Conservation (phyloP, 2,329 filamentous ascomycete species). For the Fusarium nodosum region DNA sequence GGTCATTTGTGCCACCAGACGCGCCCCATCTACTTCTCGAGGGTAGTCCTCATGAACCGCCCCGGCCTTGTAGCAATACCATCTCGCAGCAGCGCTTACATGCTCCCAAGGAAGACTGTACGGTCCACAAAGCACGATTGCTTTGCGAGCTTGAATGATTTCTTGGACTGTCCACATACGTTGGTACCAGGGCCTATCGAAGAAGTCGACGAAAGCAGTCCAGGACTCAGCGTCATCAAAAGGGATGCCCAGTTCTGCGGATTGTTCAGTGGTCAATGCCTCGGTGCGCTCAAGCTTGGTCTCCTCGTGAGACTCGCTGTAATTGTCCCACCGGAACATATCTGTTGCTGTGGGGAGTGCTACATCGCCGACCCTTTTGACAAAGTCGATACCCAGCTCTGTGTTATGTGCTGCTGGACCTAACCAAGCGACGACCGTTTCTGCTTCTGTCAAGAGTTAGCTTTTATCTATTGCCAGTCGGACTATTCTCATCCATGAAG, state of each 20-base stretch:
- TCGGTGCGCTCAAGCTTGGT: slow-evolving; percentile 31
- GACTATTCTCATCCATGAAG: accelerated
- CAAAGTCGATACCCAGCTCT: slow-evolving; percentile 2
- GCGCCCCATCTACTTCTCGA: slow-evolving; percentile 24
- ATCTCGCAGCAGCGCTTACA: slow-evolving; percentile 35
- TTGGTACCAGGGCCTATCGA: slow-evolving; percentile 38
- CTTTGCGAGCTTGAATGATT: slow-evolving; percentile 42
- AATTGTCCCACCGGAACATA: slow-evolving; percentile 32
- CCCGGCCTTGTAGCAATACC: slow-evolving; percentile 33
- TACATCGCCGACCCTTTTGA: slow-evolving; percentile 30
- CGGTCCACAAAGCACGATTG: slow-evolving; percentile 28
- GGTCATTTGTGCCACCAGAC: slow-evolving; percentile 23
- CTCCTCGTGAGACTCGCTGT: slow-evolving; percentile 5
- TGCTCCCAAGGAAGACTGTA: slow-evolving; percentile 27
- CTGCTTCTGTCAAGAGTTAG: slow-evolving; percentile 28
- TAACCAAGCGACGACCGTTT: slow-evolving; percentile 39
- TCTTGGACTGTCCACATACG: slow-evolving; percentile 45
- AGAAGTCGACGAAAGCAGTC: slow-evolving; percentile 34
- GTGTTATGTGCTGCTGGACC: slow-evolving; percentile 25
- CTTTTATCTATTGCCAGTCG: accelerated
- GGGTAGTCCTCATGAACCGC: slow-evolving; percentile 5
- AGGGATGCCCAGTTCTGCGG: slow-evolving; percentile 23
- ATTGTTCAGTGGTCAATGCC: slow-evolving; percentile 20
- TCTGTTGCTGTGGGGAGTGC: slow-evolving; percentile 35
- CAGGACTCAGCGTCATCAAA: slow-evolving; percentile 25